Base-by-base conservation (phyloP, 805 yeast genomes). In the Suhomyces sp. region DNA sequence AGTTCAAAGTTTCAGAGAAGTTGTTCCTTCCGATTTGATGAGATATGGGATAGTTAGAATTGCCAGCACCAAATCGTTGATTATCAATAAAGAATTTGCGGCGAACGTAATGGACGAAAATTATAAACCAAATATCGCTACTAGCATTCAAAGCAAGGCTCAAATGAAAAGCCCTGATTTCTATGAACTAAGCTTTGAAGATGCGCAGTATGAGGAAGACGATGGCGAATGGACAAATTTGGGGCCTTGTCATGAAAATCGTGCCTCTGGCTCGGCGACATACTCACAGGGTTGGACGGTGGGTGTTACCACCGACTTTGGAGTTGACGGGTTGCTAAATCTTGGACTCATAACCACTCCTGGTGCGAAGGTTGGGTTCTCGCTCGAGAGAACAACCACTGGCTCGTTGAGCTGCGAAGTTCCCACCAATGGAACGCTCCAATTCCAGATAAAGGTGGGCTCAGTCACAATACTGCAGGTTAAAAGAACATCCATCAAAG, bases 11-110 rank as follows among this genome's bases (percentile, higher is more conserved):
- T n/a, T 44, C 6, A 37, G 24, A 10, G 53, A 54, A 20, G 12
- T 54, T 25, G 31, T 13, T 2, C 75, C 77, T 21, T 78, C 76
- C 43, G 82, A 78, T 57, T 63, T 79, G 54, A 64, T 67, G 8
- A 67, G 66, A 53, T 77, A 68, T 53, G 73, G 73, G 40, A 22
- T 52, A 1, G 44, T 52, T 13, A 40, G 27, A 12, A 21, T 49
- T 6, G 27, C 25, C 3, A 12, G 13, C 15, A 25, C 48, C 44
- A 22, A 47, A 15, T 52, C 53, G 2, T 40, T 49, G 19, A 49
- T 54, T 13, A 29, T 44, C 17, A 52, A 43, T 48, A 22, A 31
- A 12, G 40, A 22, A 6, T 17, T 49, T 12, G 51, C 51, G 7
- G 40, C 43, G 6, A 35, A 44, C 24, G 50, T 48, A 3, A 35